phyloP scores from a whole-genome alignment of 345 rosid species.

The Cardiospermum halicacabum region DNA sequence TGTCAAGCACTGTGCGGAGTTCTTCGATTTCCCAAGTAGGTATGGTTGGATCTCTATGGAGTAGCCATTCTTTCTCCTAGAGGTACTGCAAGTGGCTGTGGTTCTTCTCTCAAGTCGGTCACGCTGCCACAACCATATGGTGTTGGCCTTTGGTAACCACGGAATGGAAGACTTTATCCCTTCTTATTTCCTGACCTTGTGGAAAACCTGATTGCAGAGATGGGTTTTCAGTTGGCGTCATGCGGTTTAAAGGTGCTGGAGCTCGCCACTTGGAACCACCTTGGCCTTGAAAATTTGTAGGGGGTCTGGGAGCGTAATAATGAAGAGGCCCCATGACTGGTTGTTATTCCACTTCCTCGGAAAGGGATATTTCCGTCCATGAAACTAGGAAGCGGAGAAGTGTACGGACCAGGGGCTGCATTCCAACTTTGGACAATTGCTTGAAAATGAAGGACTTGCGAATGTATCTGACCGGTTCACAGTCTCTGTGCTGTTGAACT shows the following conservation, averaged over 20 bases:
- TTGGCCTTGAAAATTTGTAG: constrained; percentile 25
- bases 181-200: constrained; percentile 30
- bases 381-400: constrained; percentile 26
- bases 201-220: constrained; percentile 22
- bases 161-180: constrained; percentile 33
- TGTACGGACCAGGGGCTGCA: constrained; percentile 29
- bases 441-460: constrained; percentile 23
- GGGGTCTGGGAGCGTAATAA: constrained; percentile 32
- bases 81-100: constrained; percentile 69
- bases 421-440: constrained; percentile 36
- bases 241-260: constrained; percentile 38
- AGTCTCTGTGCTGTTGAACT: no score
- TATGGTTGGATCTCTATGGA: constrained; percentile 49
- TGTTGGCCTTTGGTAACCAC: constrained; percentile 44
- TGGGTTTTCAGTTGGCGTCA: constrained; percentile 24
- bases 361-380: constrained; percentile 40
- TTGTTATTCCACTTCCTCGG: constrained; percentile 25
- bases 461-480: no score
- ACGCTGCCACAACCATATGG: constrained; percentile 39
- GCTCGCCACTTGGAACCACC: constrained; percentile 38
- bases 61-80: constrained; percentile 69
- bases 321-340: constrained; percentile 30
- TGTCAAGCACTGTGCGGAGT: not conserved
- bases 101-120: constrained; percentile 38
- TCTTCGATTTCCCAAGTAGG: constrained; percentile 50